Conservation (phyloP, 179 eudicot species). For the Silene coronaria region DNA sequence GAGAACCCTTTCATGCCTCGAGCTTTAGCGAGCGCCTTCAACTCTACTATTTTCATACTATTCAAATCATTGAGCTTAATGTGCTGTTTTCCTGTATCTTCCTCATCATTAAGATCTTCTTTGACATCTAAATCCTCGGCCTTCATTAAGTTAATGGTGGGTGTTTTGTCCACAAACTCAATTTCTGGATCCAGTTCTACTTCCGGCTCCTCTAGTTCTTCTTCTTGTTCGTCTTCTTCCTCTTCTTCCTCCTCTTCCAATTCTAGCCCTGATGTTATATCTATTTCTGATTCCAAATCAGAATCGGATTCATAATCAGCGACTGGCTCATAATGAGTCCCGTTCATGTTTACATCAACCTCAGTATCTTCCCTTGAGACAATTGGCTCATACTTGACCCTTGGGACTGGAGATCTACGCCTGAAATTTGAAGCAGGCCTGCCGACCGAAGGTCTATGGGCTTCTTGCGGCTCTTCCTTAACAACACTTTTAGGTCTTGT, state of each 20-base stretch:
- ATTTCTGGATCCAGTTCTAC: constrained; percentile 32
- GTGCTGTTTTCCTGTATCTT: constrained; percentile 28
- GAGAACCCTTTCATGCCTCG: constrained; percentile 78
- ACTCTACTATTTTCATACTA: constrained; percentile 61
- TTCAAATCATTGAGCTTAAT: constrained; percentile 34
- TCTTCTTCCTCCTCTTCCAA: constrained; percentile 7
- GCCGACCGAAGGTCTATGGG: constrained; percentile 32
- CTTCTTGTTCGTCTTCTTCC: constrained; percentile 22
- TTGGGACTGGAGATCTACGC: constrained; percentile 77
- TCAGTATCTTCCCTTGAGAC: constrained; percentile 27
- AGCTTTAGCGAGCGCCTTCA: constrained; percentile 74
- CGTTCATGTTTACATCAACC: constrained; percentile 28
- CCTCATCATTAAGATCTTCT: constrained; percentile 35
- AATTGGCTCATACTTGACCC: constrained; percentile 46
- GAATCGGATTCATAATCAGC: constrained; percentile 27
- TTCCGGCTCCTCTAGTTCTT: constrained; percentile 28
- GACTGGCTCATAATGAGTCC: constrained; percentile 28
- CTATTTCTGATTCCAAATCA: constrained; percentile 34
- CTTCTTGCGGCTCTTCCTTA: constrained; percentile 36
- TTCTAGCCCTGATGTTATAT: constrained; percentile 25
- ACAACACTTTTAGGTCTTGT: constrained; percentile 25
- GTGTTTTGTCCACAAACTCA: constrained; percentile 29
- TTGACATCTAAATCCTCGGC: constrained; percentile 15
- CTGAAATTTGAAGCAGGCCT: constrained; percentile 66
- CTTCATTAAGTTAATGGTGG: constrained; percentile 32